Percentiles rank a stretch among this genome's conserved stretches.
Conservation (phyloP, 345 rosid species). For the Fremontodendron californicum region DNA sequence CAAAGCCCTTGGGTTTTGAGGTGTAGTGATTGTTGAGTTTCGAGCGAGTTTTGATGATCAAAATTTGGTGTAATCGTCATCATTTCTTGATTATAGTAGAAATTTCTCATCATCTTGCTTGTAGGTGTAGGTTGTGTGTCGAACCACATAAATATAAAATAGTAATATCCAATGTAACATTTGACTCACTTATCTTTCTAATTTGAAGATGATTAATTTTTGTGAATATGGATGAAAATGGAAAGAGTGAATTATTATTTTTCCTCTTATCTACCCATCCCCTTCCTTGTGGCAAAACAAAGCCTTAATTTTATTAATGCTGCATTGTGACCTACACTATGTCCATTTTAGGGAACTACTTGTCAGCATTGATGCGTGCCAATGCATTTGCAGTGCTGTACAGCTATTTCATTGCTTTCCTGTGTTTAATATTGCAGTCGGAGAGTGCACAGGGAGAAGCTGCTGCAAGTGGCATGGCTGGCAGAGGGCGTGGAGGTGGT, state of each 20-base stretch:
- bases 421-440: conserved; percentile 49
- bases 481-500: conserved; percentile 77
- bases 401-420: background rate
- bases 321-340: background rate
- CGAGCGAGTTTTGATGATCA: background rate
- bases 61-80: background rate
- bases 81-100: no score
- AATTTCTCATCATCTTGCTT: no score
- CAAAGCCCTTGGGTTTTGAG: background rate
- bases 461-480: conserved; percentile 83
- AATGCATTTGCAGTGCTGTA: background rate
- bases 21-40: background rate
- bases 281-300: background rate
- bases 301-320: background rate
- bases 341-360: background rate
- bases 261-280: background rate
- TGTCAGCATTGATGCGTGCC: background rate
- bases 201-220: background rate
- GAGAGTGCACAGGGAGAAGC: conserved; percentile 99
- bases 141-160: background rate
- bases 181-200: no score
- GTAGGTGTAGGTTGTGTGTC: no score
- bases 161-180: background rate
- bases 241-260: background rate
- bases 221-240: background rate